Evolutionary conservation across 2,329 filamentous ascomycete genomes (phyloP), one percentile per base, ranked within the genome.

Genomic region (Chaetomium sp.): DNA sequence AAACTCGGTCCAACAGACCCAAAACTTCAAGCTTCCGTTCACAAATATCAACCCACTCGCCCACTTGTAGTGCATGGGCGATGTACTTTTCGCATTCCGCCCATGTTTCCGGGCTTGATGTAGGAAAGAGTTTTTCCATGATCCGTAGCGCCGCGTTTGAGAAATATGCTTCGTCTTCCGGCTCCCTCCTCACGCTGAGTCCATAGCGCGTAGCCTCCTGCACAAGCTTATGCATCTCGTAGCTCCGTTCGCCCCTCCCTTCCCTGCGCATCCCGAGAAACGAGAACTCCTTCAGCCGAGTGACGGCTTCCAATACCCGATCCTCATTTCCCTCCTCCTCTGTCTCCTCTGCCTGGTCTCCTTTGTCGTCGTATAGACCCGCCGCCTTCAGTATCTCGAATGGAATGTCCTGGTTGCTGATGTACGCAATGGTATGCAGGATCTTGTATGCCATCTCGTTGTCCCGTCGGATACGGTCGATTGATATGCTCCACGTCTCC

Each of bases 401-500:
- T 1, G 75, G 70, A 45, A 78, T 74, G 2, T 72, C 68, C 55
- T 76, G 70, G 45, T 72, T 74, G 55, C 78, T 72, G 3, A 77
- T 21, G 53, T 73, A 77, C 0, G 75, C 71, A 3, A 78, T 62
- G 0, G 70, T 66, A 9, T 73, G 68, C 0, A 78, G 69, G n/a
- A 78, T 74, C 8, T 51, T 64, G 31, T 74, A 73, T 45, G 72
- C 70, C 53, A 68, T 63, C 25, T 70, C n/a, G 63, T 69, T 74
- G 29, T 75, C 73, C 49, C 69, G 53, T 8, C 58, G 63, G n/a
- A 79, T 70, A 5, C 63, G 72, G 9, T 72, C 69, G 53, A 78
- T 73, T 1, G 75, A 78, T 33, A 76, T 73, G 3, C 49, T 60
- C 75, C 72, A 78, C 1, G 74, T 78, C 51, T 73, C 63, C 29